Conservation (phyloP, 495 filamentous ascomycete species). For the Penicillium antarcticum region DNA sequence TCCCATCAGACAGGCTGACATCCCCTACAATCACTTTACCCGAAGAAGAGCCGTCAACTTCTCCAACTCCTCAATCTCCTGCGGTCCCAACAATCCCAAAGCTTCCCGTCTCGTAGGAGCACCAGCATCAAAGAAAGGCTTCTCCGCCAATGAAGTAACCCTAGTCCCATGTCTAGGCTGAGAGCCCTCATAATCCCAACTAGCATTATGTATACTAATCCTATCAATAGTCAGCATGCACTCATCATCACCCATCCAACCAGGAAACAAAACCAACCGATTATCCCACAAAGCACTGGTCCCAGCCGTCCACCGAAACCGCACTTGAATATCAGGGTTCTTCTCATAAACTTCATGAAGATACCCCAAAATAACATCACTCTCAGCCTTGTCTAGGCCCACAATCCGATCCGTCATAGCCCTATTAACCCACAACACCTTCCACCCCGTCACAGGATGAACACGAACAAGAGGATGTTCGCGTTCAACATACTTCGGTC, state of each 20-base stretch:
- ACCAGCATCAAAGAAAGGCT: constrained; percentile 58
- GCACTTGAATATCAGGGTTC: constrained; percentile 65
- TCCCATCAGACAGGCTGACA: not conserved
- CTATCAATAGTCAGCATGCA: constrained; percentile 54
- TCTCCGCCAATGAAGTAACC: constrained; percentile 66
- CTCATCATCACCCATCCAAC: constrained; percentile 50
- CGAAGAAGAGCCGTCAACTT: not conserved
- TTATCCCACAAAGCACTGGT: constrained; percentile 67
- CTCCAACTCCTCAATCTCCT: not conserved
- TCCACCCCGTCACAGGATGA: constrained; percentile 70
- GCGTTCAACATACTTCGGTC: constrained; percentile 61
- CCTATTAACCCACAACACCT: constrained; percentile 67
- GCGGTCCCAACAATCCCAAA: constrained; percentile 42
- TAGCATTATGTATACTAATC: constrained; percentile 66
- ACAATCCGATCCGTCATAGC: constrained; percentile 63
- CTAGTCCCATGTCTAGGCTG: constrained; percentile 61
- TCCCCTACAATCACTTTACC: not conserved
- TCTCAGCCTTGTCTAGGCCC: constrained; percentile 62
- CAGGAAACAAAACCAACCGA: constrained; percentile 36
- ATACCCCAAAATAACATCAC: constrained; percentile 65
- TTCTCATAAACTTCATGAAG: constrained; percentile 63
- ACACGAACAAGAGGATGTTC: constrained; percentile 67
- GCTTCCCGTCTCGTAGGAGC: constrained; percentile 59
- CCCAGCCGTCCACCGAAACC: constrained; percentile 60
- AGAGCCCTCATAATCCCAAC: constrained; percentile 63